Percentiles rank a stretch among this genome's conserved stretches.
These are phyloP conservation scores for Filosporella fistucella DNA, from an alignment of 495 filamentous ascomycete species.

Conservation along the genomic window DNA sequence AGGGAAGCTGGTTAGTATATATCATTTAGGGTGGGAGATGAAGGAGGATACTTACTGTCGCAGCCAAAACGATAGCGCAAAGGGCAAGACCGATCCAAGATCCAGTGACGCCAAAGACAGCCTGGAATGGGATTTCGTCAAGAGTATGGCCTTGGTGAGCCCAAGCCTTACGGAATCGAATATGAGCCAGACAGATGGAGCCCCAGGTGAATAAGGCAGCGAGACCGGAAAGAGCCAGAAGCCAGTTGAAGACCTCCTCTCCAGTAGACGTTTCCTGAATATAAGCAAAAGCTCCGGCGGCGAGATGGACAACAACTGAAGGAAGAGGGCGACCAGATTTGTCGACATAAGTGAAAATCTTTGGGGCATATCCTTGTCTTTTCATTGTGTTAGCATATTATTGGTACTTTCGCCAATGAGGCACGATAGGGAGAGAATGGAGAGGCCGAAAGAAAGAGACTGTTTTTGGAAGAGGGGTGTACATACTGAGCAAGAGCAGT, in stretches of 20 bases:
- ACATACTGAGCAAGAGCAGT: constrained; percentile 81
- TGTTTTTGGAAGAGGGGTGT: no score
- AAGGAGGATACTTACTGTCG: constrained; percentile 21
- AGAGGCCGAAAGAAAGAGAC: no score
- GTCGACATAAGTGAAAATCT: constrained; percentile 76
- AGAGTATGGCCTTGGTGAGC: constrained; percentile 53
- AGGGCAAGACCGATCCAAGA: constrained; percentile 61
- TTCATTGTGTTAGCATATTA: no score
- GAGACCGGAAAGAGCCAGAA: constrained; percentile 48
- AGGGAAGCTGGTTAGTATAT: constrained; percentile 1
- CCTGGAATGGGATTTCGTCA: constrained; percentile 68
- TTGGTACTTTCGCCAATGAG: no score
- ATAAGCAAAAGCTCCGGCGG: constrained; percentile 61
- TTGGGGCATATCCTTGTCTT: constrained; percentile 76
- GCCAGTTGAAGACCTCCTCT: constrained; percentile 54
- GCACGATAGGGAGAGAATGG: no score
- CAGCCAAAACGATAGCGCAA: constrained; percentile 56
- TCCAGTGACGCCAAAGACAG: constrained; percentile 61
- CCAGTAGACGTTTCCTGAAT: constrained; percentile 60
- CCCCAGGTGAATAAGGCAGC: constrained; percentile 53
- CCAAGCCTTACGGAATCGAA: constrained; percentile 63
- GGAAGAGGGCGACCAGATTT: constrained; percentile 75
- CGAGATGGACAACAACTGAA: constrained; percentile 63
- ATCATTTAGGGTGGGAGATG: no score
- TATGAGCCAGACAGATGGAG: constrained; percentile 49